Base-by-base conservation (phyloP, 169 alveolate genomes). In the Sarcocystis neurona region DNA sequence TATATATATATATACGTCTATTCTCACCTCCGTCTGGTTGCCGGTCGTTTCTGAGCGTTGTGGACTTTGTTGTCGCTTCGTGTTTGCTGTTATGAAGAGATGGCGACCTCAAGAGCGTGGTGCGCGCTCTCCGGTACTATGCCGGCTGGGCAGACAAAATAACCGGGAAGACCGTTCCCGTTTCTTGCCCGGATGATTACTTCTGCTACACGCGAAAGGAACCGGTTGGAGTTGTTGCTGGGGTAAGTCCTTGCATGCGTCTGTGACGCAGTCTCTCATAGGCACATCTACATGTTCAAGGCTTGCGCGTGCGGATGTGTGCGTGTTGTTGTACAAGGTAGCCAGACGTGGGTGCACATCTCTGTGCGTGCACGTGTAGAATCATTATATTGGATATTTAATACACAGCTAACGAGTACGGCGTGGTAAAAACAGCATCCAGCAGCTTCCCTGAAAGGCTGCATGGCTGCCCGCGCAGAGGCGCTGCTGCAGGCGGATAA, bases 161-260 rank as follows among this genome's bases (percentile, higher is more conserved):
- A 1, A 89, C 63, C 6, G 97, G 97, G 0, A 79, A 89, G n/a
- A 89, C 95, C 10, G 80, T 94, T 79, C 95, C 96, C 0, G 90
- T 93, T 1, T 75, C 37, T 41, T 94, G 92, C 18, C 78, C 88
- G n/a, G 90, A 72, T 27, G 75, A 89, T n/a, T 79, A 90, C 44
- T 91, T 93, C 77, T 82, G 90, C 79, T 87, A 72, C 87, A 94
- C 97, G n/a, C 88, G 94, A 77, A 58, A 88, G 77, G 97, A 97
- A 74, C 98, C 97, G 10, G 95, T 95, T 46, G 98, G 98, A 39
- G 98, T 96, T 2, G 95, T 91, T 27, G 98, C 95, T 2, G 90
- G 79, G 41, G 91, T 86, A 58, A 74, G 90, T 56, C 32, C 12
- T 63, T 6, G 10, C 5, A 5, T 6, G 41, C 15, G 41, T 53